phyloP scores from a whole-genome alignment of 2,329 filamentous ascomycete species.

The Botryotinia narcissicola region DNA sequence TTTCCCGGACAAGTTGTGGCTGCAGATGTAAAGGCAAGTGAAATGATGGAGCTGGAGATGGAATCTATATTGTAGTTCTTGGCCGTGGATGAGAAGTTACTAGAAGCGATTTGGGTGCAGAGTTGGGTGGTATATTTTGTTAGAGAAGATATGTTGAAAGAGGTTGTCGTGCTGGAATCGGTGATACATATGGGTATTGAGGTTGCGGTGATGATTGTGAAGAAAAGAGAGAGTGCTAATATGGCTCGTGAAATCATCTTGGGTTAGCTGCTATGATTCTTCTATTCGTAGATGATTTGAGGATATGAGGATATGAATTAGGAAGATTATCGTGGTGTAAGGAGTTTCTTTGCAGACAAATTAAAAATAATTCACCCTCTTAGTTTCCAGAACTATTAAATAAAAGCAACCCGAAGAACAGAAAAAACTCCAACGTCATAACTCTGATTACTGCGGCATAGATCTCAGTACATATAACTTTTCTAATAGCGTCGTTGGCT shows the following conservation, averaged over 20 bases:
- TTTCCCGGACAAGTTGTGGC: not conserved
- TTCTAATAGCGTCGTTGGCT: not conserved
- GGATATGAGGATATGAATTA: not conserved
- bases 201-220: not conserved
- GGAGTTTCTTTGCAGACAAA: not conserved
- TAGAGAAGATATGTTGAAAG: not conserved
- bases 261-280: not conserved
- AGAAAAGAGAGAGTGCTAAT: not conserved
- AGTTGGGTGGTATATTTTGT: not conserved
- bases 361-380: not conserved
- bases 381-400: slow-evolving; percentile 2
- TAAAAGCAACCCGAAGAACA: not conserved
- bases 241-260: not conserved
- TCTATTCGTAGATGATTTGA: not conserved
- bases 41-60: not conserved
- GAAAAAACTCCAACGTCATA: not conserved
- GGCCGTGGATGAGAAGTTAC: not conserved
- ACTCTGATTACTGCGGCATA: not conserved
- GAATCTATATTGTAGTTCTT: not conserved
- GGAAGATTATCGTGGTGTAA: not conserved
- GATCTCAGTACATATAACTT: not conserved
- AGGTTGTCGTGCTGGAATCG: not conserved
- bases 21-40: not conserved
- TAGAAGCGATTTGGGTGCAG: not conserved
- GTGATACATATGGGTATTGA: not conserved